Conservation (phyloP, 164 flowering plant genomes). For the Nelumbo lutea region DNA sequence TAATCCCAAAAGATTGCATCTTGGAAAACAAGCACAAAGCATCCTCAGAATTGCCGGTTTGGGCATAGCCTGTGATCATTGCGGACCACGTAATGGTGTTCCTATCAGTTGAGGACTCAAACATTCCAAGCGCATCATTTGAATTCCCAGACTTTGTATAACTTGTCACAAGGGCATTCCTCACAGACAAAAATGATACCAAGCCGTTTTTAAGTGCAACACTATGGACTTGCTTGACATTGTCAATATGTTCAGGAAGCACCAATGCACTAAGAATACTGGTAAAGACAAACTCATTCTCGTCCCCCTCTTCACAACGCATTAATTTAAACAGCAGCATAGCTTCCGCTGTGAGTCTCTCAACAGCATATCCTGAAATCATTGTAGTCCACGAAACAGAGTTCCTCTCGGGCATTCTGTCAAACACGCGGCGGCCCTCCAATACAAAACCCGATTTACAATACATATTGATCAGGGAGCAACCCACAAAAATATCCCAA, state of each 20-base stretch:
- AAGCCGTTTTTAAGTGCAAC: slow-evolving; percentile 48
- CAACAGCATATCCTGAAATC: slow-evolving; percentile 73
- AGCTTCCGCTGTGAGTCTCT: slow-evolving; percentile 37
- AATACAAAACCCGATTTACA: slow-evolving; percentile 46
- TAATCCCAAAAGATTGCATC: slow-evolving; percentile 53
- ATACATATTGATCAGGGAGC: slow-evolving; percentile 57
- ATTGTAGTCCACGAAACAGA: slow-evolving; percentile 72
- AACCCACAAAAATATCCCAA: slow-evolving; percentile 61
- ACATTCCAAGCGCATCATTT: slow-evolving; percentile 41
- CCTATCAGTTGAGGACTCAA: slow-evolving; percentile 44
- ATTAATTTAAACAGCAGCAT: slow-evolving; percentile 39
- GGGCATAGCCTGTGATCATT: slow-evolving; percentile 78
- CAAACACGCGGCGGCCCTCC: slow-evolving; percentile 63
- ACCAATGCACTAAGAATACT: slow-evolving; percentile 58
- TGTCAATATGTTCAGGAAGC: slow-evolving; percentile 22
- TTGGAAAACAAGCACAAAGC: slow-evolving; percentile 53
- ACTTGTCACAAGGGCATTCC: slow-evolving; percentile 67
- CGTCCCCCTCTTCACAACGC: slow-evolving; percentile 30
- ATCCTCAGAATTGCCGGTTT: slow-evolving; percentile 47
- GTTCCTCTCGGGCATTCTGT: slow-evolving; percentile 66
- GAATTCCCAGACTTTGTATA: slow-evolving; percentile 60
- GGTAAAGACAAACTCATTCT: slow-evolving; percentile 59
- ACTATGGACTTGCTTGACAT: slow-evolving; percentile 54
- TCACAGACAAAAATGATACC: slow-evolving; percentile 41
- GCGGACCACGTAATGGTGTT: slow-evolving; percentile 89